A percentile compares a stretch with the other conserved stretches of the same genome.
Evolutionary conservation across 2,329 filamentous ascomycete species (phyloP).

Genomic region (Ophiosphaerella herpotricha): DNA sequence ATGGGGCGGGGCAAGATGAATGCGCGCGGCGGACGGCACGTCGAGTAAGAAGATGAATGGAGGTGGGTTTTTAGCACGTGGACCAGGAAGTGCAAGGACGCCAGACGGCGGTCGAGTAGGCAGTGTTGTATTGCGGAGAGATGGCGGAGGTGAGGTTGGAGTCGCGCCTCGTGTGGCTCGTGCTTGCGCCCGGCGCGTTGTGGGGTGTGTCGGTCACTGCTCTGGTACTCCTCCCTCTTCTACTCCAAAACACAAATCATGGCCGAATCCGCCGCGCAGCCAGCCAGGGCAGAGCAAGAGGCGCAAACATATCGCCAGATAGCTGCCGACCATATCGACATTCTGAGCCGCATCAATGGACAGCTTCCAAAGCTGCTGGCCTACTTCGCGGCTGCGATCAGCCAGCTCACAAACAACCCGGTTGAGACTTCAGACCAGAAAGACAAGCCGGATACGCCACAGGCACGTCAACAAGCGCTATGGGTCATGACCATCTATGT

Average conservation of each 20-base stretch:
- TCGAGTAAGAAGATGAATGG: background rate
- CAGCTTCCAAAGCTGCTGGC: conserved; percentile 61
- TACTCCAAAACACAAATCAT: too few species aligned
- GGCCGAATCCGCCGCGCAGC: too few species aligned
- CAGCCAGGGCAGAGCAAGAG: conserved; percentile 4
- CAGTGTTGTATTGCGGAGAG: conserved; percentile 20
- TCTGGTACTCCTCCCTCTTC: too few species aligned
- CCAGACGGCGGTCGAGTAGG: too few species aligned
- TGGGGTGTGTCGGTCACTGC: background rate
- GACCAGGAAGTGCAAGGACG: too few species aligned
- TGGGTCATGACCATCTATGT: conserved; percentile 67
- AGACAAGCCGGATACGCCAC: conserved; percentile 39
- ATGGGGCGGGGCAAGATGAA: conserved; percentile 19
- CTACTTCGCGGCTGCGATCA: conserved; percentile 79
- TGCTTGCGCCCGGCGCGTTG: conserved; percentile 1
- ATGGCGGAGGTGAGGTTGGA: conserved; percentile 29
- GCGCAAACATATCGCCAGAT: conserved; percentile 35
- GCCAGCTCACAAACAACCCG: conserved; percentile 57
- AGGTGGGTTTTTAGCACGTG: too few species aligned
- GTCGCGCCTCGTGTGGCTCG: conserved; percentile 16
- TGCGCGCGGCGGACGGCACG: conserved; percentile 3
- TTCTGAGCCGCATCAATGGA: conserved; percentile 34
- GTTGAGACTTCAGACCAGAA: conserved; percentile 54
- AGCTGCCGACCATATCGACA: conserved; percentile 39
- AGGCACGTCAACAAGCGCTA: conserved; percentile 49